Percentiles rank a stretch among this genome's conserved stretches.
Evolutionary conservation across 179 eudicot species (phyloP).

Genomic region (Nepenthes alata): DNA sequence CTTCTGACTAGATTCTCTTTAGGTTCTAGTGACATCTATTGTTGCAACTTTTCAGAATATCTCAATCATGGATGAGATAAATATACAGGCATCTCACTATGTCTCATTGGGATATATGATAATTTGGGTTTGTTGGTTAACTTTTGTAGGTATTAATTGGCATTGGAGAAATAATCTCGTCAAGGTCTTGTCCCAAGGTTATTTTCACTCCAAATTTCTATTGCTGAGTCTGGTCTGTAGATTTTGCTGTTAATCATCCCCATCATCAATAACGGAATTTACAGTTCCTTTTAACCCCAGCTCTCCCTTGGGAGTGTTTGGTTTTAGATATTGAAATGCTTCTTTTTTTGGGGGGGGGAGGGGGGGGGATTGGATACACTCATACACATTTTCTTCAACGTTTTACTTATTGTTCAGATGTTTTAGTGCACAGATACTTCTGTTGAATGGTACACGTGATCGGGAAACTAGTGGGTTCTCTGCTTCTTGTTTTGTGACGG

Average conservation of each 20-base stretch:
- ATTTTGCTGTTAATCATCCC: background rate
- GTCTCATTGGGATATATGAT: no score
- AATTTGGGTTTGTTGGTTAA: background rate
- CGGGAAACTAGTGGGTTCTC: constrained; percentile 82
- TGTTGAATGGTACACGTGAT: constrained; percentile 78
- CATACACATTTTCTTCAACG: background rate
- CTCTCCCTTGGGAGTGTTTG: background rate
- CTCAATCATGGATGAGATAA: no score
- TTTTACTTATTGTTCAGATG: constrained; percentile 2
- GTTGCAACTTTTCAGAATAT: no score
- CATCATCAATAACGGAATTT: background rate
- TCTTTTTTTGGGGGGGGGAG: background rate
- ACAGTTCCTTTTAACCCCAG: no score
- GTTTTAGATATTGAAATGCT: background rate
- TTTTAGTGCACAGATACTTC: constrained; percentile 45
- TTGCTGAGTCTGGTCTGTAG: background rate
- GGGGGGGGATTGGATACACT: background rate
- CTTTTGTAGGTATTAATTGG: constrained; percentile 65
- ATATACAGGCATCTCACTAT: no score
- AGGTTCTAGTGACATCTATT: no score
- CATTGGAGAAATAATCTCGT: constrained; percentile 75
- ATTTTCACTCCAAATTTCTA: background rate
- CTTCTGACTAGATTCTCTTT: no score
- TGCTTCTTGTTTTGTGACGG: constrained; percentile 81
- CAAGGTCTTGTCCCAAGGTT: constrained; percentile 85